Percentiles rank a stretch among this genome's conserved stretches.
These are phyloP conservation scores for Penicillium sclerotigenum DNA, from an alignment of 2,329 filamentous ascomycete species.

Conservation along the genomic window DNA sequence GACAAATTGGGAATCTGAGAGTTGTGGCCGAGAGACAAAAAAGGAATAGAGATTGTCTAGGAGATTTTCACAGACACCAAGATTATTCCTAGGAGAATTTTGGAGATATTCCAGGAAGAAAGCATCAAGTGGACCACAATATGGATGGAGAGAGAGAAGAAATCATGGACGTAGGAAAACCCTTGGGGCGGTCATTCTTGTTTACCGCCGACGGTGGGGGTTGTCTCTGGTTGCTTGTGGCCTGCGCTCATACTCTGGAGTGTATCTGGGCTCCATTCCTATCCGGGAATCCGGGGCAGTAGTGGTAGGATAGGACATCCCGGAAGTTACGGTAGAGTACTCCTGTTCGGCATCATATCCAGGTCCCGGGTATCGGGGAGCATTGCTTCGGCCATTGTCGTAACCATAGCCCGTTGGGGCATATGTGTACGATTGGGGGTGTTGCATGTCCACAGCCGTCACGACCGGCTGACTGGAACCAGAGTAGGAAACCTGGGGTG, in stretches of 20 bases:
- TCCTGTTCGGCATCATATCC: constrained; percentile 43
- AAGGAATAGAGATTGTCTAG: constrained; percentile 9
- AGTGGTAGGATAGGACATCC: constrained; percentile 41
- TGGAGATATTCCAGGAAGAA: constrained; percentile 13
- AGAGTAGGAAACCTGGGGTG: constrained; percentile 34
- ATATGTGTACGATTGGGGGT: constrained; percentile 41
- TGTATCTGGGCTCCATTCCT: constrained; percentile 45
- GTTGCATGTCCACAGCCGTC: constrained; percentile 36
- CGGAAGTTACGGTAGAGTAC: constrained; percentile 41
- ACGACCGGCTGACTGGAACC: constrained; percentile 38
- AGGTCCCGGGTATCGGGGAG: constrained; percentile 42
- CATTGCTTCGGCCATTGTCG: constrained; percentile 38
- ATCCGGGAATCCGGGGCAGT: constrained; percentile 43
- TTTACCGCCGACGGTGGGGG: constrained; percentile 40
- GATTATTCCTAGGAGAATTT: constrained; percentile 12
- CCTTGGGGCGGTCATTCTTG: constrained; percentile 9
- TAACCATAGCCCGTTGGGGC: constrained; percentile 36
- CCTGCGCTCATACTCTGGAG: constrained; percentile 42
- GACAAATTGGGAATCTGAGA: not conserved
- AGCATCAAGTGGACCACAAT: constrained; percentile 16
- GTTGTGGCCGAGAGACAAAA: not conserved
- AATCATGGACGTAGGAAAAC: constrained; percentile 13
- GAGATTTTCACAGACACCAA: constrained; percentile 15
- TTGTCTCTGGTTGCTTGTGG: constrained; percentile 41
- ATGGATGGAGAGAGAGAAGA: constrained; percentile 4